phyloP scores from a whole-genome alignment of 2,329 filamentous ascomycete genomes.

The Paecilomyces niveus region DNA sequence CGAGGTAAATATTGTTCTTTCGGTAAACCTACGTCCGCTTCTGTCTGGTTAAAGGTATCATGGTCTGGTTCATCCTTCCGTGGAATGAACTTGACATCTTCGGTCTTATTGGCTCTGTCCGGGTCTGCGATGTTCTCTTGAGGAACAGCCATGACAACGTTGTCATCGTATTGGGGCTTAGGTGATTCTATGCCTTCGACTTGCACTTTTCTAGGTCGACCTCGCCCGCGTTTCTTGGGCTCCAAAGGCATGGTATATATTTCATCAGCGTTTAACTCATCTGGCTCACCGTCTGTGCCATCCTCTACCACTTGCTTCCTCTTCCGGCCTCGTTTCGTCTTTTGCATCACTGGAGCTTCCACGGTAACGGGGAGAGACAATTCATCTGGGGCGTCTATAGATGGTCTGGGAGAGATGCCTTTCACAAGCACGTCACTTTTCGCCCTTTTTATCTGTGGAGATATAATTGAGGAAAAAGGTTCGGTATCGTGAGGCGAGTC shows the following conservation, averaged over 20 bases:
- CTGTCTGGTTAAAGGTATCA: not conserved
- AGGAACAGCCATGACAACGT: not conserved
- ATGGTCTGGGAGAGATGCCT: constrained; percentile 11
- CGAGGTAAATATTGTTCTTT: not conserved
- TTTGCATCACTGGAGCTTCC: constrained; percentile 12
- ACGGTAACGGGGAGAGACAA: constrained; percentile 18
- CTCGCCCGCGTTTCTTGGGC: not conserved
- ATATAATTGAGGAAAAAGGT: constrained; percentile 29
- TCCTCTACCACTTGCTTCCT: constrained; percentile 18
- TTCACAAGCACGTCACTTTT: constrained; percentile 14
- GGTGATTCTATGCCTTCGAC: not conserved
- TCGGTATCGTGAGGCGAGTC: constrained; percentile 34
- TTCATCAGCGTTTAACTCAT: not conserved
- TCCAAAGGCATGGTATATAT: not conserved
- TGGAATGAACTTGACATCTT: not conserved
- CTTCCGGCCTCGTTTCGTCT: constrained; percentile 22
- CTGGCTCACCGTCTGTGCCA: not conserved
- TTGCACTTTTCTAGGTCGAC: not conserved
- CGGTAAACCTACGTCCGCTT: not conserved
- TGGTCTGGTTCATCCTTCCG: not conserved
- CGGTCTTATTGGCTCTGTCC: not conserved
- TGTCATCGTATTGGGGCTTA: not conserved
- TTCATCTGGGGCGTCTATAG: constrained; percentile 18
- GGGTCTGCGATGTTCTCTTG: not conserved
- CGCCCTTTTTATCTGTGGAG: constrained; percentile 15